A percentile compares a stretch with the other conserved stretches of the same genome.
Evolutionary conservation across 1,284 basidiomycete genomes (phyloP).

Genomic region (Cryptococcus sp.): DNA sequence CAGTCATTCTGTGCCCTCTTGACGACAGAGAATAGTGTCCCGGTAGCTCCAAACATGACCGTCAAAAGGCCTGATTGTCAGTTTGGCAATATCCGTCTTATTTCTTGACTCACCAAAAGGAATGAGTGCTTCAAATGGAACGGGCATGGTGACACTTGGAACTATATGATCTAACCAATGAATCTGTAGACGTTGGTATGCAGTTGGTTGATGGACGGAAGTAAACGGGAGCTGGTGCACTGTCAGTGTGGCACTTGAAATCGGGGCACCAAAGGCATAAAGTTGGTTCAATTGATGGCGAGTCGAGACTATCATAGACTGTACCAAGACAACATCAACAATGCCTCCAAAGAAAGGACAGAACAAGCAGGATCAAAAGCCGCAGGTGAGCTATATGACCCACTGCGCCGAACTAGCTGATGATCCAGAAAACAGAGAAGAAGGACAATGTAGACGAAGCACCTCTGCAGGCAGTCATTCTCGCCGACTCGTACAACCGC

Average conservation of each 20-base stretch:
- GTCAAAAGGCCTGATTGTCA: conserved; percentile 66
- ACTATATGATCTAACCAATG: background rate
- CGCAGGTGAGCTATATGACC: conserved; percentile 1
- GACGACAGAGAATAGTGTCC: conserved; percentile 74
- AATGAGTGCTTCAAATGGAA: conserved; percentile 61
- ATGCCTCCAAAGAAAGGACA: conserved; percentile 44
- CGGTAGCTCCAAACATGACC: conserved; percentile 80
- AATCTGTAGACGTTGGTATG: background rate
- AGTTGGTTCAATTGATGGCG: background rate
- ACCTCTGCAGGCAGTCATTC: conserved; percentile 81
- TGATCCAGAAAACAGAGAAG: conserved; percentile 18
- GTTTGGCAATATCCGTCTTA: background rate
- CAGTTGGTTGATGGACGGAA: background rate
- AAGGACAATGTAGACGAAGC: conserved; percentile 59
- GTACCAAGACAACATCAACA: background rate
- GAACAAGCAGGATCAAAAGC: conserved; percentile 26
- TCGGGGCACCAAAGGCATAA: background rate
- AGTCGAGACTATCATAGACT: background rate
- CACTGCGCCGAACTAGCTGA: background rate
- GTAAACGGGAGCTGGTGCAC: background rate
- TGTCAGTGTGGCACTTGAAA: background rate
- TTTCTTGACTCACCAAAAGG: conserved; percentile 65
- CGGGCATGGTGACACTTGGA: background rate
- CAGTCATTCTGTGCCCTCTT: conserved; percentile 77
- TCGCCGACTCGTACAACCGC: conserved; percentile 92